Percentiles rank a stretch among this genome's conserved stretches.
Evolutionary conservation across 805 yeast species (phyloP).

Genomic region (Metschnikowia arizonensis): DNA sequence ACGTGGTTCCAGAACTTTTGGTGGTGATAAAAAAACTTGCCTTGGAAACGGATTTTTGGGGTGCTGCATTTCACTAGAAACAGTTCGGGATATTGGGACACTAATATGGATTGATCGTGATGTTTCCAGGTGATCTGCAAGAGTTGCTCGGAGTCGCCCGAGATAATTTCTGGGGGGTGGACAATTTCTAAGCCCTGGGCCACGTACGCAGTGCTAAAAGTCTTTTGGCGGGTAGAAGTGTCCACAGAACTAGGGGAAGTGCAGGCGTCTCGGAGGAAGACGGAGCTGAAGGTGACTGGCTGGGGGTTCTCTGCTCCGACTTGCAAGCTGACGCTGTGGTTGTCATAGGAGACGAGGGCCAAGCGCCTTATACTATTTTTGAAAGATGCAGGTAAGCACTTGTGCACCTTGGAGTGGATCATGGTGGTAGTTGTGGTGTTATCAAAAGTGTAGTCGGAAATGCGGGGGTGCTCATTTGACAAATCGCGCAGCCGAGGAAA

Average conservation of each 20-base stretch:
- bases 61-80: constrained; percentile 46
- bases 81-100: constrained; percentile 38
- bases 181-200: constrained; percentile 33
- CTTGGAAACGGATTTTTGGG: constrained; percentile 29
- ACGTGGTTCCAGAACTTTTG: constrained; percentile 38
- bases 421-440: constrained; percentile 2
- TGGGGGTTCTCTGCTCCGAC: constrained; percentile 17
- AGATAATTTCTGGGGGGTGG: constrained; percentile 29
- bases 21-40: constrained; percentile 34
- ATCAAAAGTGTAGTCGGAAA: neutral
- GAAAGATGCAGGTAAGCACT: neutral
- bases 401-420: neutral
- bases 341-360: constrained; percentile 16
- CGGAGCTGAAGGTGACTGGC: constrained; percentile 40
- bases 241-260: constrained; percentile 47
- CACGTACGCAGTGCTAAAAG: constrained; percentile 56
- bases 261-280: constrained; percentile 67
- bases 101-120: constrained; percentile 22
- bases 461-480: neutral
- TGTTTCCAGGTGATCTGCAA: constrained; percentile 41
- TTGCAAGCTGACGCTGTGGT: constrained; percentile 23
- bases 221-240: constrained; percentile 53
- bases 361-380: constrained; percentile 5
- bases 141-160: constrained; percentile 18
- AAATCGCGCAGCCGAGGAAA: neutral